Evolutionary conservation across 2,329 filamentous ascomycete species (phyloP).

Genomic region (Fusarium falciforme): DNA sequence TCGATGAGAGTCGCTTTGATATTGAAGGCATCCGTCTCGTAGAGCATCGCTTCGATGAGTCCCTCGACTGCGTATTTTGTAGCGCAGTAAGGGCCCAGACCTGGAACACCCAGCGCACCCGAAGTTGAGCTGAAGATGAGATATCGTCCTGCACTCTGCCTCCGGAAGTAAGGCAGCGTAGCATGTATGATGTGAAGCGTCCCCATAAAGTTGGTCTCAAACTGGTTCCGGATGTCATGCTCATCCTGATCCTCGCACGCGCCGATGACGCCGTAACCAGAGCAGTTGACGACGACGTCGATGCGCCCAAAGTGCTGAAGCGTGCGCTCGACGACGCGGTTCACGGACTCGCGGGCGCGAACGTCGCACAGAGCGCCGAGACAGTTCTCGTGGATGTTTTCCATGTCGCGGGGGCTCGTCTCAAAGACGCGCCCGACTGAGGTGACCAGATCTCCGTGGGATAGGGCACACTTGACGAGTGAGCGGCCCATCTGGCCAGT

Average conservation of each 20-base stretch:
- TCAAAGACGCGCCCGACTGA: conserved; percentile 88
- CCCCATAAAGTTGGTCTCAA: conserved; percentile 98
- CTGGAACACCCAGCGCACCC: conserved; percentile 92
- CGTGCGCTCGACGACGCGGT: conserved; percentile 75
- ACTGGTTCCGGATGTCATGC: conserved; percentile 93
- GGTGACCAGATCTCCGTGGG: conserved; percentile 84
- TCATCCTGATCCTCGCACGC: conserved; percentile 98
- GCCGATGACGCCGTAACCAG: conserved; percentile 94
- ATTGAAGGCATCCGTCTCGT: conserved; percentile 91
- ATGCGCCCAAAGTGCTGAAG: conserved; percentile 82
- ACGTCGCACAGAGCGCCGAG: conserved; percentile 91
- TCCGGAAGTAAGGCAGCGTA: conserved; percentile 87
- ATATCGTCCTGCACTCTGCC: conserved; percentile 81
- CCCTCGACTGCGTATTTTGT: conserved; percentile 98
- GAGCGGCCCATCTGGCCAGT: conserved; percentile 98
- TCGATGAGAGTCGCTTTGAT: conserved; percentile 95
- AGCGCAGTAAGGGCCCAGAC: conserved; percentile 92
- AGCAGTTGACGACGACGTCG: conserved; percentile 93
- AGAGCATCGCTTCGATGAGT: conserved; percentile 94
- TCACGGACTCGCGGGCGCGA: conserved; percentile 81
- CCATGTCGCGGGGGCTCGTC: conserved; percentile 78
- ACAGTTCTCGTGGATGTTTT: conserved; percentile 77
- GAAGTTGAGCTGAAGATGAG: conserved; percentile 95
- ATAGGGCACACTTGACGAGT: conserved; percentile 83
- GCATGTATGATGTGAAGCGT: conserved; percentile 93